These are phyloP conservation scores for Russula brevipes DNA, from an alignment of 768 basidiomycete species.

Conservation along the genomic window DNA sequence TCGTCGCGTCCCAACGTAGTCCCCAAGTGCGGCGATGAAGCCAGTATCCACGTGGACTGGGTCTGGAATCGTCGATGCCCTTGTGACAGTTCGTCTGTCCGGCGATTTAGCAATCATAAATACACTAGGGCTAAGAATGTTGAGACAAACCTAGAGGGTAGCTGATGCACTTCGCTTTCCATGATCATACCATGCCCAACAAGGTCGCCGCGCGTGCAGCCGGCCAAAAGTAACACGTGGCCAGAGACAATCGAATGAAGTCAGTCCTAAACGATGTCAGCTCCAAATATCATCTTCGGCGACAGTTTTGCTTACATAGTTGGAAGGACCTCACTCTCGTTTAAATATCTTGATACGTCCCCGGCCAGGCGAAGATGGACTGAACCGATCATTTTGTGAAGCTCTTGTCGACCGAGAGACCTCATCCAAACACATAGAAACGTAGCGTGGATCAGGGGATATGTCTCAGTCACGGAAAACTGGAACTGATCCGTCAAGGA, in stretches of 20 bases:
- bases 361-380: slow-evolving; percentile 43
- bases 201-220: slow-evolving; percentile 53
- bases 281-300: neutral
- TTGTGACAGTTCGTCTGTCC: slow-evolving; percentile 45
- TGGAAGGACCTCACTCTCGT: slow-evolving; percentile 24
- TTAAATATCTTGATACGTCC: slow-evolving; percentile 39
- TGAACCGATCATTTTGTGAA: slow-evolving; percentile 47
- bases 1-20: slow-evolving; percentile 45
- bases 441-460: slow-evolving; percentile 49
- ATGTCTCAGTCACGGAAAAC: slow-evolving; percentile 41
- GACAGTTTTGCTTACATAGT: slow-evolving; percentile 13
- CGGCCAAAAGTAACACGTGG: slow-evolving; percentile 59
- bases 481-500: slow-evolving; percentile 37
- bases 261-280: slow-evolving; percentile 32
- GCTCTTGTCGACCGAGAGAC: slow-evolving; percentile 52
- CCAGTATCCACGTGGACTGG: slow-evolving; percentile 55
- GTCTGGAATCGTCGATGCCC: slow-evolving; percentile 43
- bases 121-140: neutral
- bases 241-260: slow-evolving; percentile 60
- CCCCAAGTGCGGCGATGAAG: slow-evolving; percentile 50
- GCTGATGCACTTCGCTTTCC: slow-evolving; percentile 42
- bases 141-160: slow-evolving; percentile 53
- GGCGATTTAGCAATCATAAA: neutral
- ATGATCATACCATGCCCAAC: slow-evolving; percentile 43
- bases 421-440: slow-evolving; percentile 58